Conservation (phyloP, 177 flowering plant species). For the Tripterygium wilfordii region DNA sequence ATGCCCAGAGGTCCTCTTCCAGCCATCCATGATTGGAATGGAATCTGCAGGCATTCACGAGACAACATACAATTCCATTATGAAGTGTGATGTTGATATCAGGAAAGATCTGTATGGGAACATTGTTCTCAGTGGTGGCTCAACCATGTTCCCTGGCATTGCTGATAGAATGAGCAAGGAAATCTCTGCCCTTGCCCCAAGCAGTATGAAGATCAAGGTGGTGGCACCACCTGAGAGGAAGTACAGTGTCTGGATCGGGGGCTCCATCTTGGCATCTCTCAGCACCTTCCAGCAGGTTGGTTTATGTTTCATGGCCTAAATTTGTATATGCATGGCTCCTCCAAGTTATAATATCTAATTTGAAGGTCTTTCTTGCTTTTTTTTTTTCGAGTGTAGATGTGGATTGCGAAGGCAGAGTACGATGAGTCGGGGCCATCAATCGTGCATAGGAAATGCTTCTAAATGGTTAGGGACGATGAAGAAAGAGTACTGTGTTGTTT, state of each 20-base stretch:
- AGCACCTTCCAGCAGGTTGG: too few relatives aligned
- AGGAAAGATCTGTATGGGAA: too few relatives aligned
- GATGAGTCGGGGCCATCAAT: too few relatives aligned
- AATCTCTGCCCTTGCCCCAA: slow-evolving; percentile 66
- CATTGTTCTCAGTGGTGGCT: too few relatives aligned
- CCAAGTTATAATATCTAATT: too few relatives aligned
- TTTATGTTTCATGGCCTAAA: neutral
- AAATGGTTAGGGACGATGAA: too few relatives aligned
- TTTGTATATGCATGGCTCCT: neutral
- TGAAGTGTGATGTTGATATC: too few relatives aligned
- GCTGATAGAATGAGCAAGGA: slow-evolving; percentile 88
- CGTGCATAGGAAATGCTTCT: too few relatives aligned
- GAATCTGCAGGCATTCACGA: slow-evolving; percentile 55
- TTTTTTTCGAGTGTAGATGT: slow-evolving; percentile 33
- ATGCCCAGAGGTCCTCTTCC: slow-evolving; percentile 61
- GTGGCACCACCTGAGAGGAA: slow-evolving; percentile 80
- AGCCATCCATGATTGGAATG: slow-evolving; percentile 64
- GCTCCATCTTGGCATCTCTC: too few relatives aligned
- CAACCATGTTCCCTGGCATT: slow-evolving; percentile 80
- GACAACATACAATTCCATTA: slow-evolving; percentile 55
- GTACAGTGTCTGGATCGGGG: too few relatives aligned
- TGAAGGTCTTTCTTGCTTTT: neutral
- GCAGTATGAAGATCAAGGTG: slow-evolving; percentile 83
- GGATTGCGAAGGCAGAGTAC: too few relatives aligned
- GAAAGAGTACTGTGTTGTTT: neutral